A percentile compares a stretch with the other conserved stretches of the same genome.
Evolutionary conservation across 2,329 filamentous ascomycete genomes (phyloP).

Genomic region (Apiospora kogelbergensis): DNA sequence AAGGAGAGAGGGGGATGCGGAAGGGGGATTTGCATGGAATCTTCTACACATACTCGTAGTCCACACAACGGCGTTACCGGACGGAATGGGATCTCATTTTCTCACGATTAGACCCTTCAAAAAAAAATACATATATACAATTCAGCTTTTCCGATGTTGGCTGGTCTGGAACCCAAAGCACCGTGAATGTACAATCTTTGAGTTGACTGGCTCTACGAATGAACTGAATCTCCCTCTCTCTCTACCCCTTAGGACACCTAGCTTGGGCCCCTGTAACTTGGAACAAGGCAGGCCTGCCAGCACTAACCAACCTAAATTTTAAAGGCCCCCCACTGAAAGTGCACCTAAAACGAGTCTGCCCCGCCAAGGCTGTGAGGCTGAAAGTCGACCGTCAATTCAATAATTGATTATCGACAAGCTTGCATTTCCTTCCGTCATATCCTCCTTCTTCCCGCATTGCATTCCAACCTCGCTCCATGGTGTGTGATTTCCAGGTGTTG

Average conservation of each 20-base stretch:
- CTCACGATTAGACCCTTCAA: background rate
- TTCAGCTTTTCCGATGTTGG: too few relatives aligned
- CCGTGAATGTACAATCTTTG: too few relatives aligned
- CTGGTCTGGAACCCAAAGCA: too few relatives aligned
- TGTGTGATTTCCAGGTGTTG: background rate
- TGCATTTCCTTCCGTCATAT: background rate
- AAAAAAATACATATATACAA: background rate
- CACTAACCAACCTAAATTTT: too few relatives aligned
- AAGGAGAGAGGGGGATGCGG: background rate
- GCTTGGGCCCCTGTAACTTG: background rate
- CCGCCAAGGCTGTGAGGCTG: constrained; percentile 1
- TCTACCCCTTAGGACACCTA: too few relatives aligned
- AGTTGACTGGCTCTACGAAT: too few relatives aligned
- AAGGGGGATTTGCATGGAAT: background rate
- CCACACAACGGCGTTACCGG: background rate
- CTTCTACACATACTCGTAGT: background rate
- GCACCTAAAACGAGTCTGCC: background rate
- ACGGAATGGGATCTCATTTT: background rate
- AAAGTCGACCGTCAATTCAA: background rate
- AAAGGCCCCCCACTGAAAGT: background rate
- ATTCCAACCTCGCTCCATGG: background rate
- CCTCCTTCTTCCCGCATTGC: background rate
- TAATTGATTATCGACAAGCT: background rate
- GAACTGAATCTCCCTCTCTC: too few relatives aligned
- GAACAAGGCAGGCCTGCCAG: background rate